phyloP scores from a whole-genome alignment of 2,329 filamentous ascomycete genomes.

The Colletotrichum camelliae region DNA sequence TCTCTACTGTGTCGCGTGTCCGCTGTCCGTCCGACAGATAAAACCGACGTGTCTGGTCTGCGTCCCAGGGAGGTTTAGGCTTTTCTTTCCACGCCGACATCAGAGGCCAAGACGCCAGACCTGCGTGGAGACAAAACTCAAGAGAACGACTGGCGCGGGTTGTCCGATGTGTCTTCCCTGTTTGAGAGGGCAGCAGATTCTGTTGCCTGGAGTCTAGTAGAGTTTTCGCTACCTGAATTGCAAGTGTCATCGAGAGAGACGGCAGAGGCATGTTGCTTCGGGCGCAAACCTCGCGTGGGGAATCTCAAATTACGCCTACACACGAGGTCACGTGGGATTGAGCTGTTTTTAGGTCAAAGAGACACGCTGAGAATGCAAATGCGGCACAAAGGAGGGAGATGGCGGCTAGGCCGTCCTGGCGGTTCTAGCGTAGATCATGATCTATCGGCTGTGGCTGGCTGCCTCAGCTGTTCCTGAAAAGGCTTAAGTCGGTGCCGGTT shows the following conservation, averaged over 20 bases:
- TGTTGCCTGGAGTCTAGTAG: neutral
- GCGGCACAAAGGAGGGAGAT: neutral
- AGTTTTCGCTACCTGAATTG: neutral
- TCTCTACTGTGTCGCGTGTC: neutral
- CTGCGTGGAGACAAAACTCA: neutral
- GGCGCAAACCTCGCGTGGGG: neutral
- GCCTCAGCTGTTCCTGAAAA: neutral
- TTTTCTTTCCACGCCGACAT: neutral
- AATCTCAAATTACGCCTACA: neutral
- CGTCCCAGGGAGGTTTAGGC: neutral
- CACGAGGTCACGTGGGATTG: neutral
- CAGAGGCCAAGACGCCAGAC: neutral
- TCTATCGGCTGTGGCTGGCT: neutral
- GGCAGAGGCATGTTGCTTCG: too few species aligned
- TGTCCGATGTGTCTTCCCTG: neutral
- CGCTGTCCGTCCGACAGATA: neutral
- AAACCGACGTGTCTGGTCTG: neutral
- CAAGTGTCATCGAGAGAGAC: neutral
- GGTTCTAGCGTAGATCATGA: neutral
- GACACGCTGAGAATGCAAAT: neutral
- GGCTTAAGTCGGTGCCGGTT: neutral
- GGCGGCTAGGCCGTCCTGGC: neutral
- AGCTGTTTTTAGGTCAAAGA: neutral
- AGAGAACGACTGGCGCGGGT: neutral
- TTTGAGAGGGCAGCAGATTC: neutral